Conservation (phyloP, 106 monocot genomes). For the Dendrobium huoshanense region DNA sequence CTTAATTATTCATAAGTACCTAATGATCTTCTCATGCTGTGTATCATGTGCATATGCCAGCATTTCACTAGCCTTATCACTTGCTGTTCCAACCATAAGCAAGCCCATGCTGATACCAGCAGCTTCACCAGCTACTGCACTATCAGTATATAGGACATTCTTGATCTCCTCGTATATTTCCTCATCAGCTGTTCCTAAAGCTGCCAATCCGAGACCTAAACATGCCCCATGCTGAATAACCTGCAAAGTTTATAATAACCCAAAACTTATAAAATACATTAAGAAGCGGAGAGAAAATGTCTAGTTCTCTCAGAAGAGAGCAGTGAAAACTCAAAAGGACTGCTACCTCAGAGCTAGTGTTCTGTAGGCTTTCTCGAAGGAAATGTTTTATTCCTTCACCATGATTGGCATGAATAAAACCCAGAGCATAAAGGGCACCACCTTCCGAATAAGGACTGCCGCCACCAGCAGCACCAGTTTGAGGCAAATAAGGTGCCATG, state of each 20-base stretch:
- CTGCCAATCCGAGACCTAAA: slow-evolving; percentile 90
- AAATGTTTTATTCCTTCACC: slow-evolving; percentile 97
- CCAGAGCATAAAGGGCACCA: slow-evolving; percentile 97
- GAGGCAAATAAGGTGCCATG: slow-evolving; percentile 99
- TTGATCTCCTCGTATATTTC: slow-evolving; percentile 97
- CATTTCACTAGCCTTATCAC: slow-evolving; percentile 96
- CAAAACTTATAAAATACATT: neutral
- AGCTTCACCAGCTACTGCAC: slow-evolving; percentile 97
- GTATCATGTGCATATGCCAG: slow-evolving; percentile 99
- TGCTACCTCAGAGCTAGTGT: slow-evolving; percentile 77
- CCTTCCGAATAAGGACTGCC: slow-evolving; percentile 99
- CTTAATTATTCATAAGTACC: slow-evolving; percentile 25
- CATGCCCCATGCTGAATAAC: slow-evolving; percentile 99
- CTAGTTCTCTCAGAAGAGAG: no score
- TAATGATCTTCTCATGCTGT: slow-evolving; percentile 98
- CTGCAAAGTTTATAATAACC: slow-evolving; percentile 24
- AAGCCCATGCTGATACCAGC: slow-evolving; percentile 99
- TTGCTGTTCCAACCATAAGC: slow-evolving; percentile 90
- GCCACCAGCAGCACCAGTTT: slow-evolving; percentile 76
- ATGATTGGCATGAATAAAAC: slow-evolving; percentile 98
- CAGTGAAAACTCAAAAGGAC: neutral
- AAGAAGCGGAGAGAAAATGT: neutral
- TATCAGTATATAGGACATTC: slow-evolving; percentile 82
- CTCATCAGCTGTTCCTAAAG: slow-evolving; percentile 90
- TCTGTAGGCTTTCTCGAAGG: slow-evolving; percentile 84